These are phyloP conservation scores for Sporothrix mexicana DNA, from an alignment of 2,329 filamentous ascomycete genomes.

Conservation along the genomic window DNA sequence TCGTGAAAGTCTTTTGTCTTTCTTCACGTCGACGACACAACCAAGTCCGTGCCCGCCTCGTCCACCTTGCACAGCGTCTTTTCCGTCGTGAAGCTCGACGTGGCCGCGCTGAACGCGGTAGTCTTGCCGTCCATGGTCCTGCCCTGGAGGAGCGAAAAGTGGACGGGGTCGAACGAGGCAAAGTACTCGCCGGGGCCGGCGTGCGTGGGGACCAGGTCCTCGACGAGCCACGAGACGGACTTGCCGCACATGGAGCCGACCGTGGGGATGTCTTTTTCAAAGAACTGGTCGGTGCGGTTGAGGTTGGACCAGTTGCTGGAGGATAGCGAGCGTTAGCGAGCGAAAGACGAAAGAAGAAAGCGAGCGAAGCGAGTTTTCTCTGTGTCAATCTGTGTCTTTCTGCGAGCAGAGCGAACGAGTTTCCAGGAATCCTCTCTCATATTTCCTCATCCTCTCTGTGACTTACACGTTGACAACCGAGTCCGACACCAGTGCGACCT, in stretches of 20 bases:
- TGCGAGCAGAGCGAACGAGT: background rate
- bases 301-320: constrained; percentile 33
- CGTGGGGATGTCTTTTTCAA: constrained; percentile 30
- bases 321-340: background rate
- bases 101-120: constrained; percentile 21
- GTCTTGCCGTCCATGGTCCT: constrained; percentile 28
- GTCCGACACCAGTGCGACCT: constrained; percentile 27
- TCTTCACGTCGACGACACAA: constrained; percentile 32
- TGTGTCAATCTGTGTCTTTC: too few relatives aligned
- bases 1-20: too few relatives aligned
- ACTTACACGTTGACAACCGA: constrained; percentile 30
- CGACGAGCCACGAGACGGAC: constrained; percentile 35
- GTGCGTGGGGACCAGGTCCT: constrained; percentile 33
- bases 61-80: constrained; percentile 31
- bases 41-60: constrained; percentile 21
- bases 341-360: background rate
- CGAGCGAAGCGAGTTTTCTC: background rate
- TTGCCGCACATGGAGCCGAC: constrained; percentile 32
- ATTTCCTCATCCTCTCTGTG: too few relatives aligned
- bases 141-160: constrained; percentile 25
- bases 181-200: constrained; percentile 33
- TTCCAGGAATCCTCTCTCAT: too few relatives aligned
- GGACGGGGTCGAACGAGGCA: constrained; percentile 34
- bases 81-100: constrained; percentile 32
- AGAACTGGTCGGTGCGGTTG: constrained; percentile 31